These are phyloP conservation scores for Hagleromyces aurorensis DNA, from an alignment of 805 yeast species.

Conservation along the genomic window DNA sequence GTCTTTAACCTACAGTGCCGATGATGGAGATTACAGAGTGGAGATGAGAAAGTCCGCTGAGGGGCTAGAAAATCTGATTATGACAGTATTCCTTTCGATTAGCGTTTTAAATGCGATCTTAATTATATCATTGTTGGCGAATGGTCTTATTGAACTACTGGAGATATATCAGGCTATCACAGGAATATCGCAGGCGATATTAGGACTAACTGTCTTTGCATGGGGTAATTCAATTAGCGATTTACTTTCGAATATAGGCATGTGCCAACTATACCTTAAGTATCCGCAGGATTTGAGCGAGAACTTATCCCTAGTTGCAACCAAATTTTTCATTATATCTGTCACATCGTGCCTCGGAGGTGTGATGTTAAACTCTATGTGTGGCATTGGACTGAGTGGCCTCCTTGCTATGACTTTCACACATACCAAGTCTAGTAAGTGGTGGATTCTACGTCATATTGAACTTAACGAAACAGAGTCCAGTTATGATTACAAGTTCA, in stretches of 20 bases:
- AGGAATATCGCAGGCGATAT: constrained; percentile 63
- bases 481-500: constrained; percentile 17
- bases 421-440: constrained; percentile 9
- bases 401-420: constrained; percentile 34
- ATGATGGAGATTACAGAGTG: constrained; percentile 6
- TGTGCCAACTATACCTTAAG: constrained; percentile 49
- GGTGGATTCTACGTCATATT: constrained; percentile 23
- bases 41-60: constrained; percentile 15
- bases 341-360: constrained; percentile 92
- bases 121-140: constrained; percentile 30
- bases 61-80: constrained; percentile 10
- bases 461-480: constrained; percentile 9
- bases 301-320: constrained; percentile 16
- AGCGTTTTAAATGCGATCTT: constrained; percentile 29
- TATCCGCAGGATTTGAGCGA: constrained; percentile 16
- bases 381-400: constrained; percentile 80
- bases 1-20: constrained; percentile 12
- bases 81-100: constrained; percentile 12
- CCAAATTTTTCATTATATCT: constrained; percentile 84
- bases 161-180: constrained; percentile 28
- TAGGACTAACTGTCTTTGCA: constrained; percentile 91
- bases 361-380: constrained; percentile 67
- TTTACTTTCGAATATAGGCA: constrained; percentile 72
- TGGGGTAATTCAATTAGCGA: constrained; percentile 94
- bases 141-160: constrained; percentile 29